These are phyloP conservation scores for Aspergillus biplanus DNA, from an alignment of 495 filamentous ascomycete species.

Conservation along the genomic window DNA sequence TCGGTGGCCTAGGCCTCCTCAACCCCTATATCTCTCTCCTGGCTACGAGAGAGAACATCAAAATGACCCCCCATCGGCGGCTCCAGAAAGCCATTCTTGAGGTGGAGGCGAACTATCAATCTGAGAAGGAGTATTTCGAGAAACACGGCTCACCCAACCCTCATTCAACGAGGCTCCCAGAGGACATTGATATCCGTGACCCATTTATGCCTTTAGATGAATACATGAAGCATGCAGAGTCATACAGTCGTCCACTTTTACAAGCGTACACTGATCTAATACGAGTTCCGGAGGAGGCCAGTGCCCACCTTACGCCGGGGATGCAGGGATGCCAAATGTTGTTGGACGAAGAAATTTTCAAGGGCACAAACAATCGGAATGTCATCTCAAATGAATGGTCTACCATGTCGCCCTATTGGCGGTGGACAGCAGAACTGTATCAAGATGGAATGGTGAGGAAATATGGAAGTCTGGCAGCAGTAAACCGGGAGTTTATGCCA, in stretches of 20 bases:
- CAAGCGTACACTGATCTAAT: constrained; percentile 43
- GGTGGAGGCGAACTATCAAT: constrained; percentile 51
- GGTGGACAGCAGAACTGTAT: constrained; percentile 64
- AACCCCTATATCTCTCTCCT: constrained; percentile 60
- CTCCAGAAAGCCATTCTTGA: constrained; percentile 49
- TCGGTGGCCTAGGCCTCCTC: constrained; percentile 60
- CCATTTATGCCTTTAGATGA: constrained; percentile 59
- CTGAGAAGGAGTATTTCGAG: constrained; percentile 49
- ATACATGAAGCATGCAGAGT: constrained; percentile 55
- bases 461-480: constrained; percentile 66
- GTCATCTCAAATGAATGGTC: constrained; percentile 38
- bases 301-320: constrained; percentile 33
- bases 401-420: constrained; percentile 61
- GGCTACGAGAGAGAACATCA: constrained; percentile 56
- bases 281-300: constrained; percentile 40
- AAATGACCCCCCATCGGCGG: constrained; percentile 44
- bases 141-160: constrained; percentile 25
- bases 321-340: constrained; percentile 31
- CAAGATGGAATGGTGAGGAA: constrained; percentile 58
- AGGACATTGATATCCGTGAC: constrained; percentile 29
- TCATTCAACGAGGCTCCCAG: neutral
- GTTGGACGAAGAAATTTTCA: constrained; percentile 25
- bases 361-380: constrained; percentile 18
- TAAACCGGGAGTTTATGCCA: constrained; percentile 62
- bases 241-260: constrained; percentile 37